Evolutionary conservation across 2,329 filamentous ascomycete genomes (phyloP), one percentile per base, ranked within the genome.

Genomic region (Cordyceps cateniannulata): DNA sequence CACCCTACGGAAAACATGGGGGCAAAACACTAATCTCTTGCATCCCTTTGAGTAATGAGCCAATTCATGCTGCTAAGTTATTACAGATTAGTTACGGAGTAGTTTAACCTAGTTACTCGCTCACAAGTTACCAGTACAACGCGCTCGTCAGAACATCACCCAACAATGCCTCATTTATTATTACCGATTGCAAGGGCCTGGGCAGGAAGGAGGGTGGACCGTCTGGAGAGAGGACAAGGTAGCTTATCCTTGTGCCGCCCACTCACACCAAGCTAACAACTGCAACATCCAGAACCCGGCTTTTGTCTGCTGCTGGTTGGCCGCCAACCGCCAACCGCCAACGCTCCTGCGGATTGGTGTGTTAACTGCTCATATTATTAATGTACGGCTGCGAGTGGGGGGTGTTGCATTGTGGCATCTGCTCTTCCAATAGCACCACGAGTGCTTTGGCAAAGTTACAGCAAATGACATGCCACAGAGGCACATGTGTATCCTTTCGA

Each of bases 401-500:
- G 57, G 57, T 40, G 57, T 59, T 35, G 57, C 57, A 51, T 59
- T 59, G 48, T 52, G 57, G 25, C 57, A 53, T 59, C 48, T 44
- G 22, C 38, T 14, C 57, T 52, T 38, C 56, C 55, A 57, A 59
- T 59, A 27, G 32, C 47, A 59, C 29, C 14, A 12, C 38, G 22
- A 8, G 38, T 35, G n/a, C 20, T 50, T 29, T 20, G 45, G 16
- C 24, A 9, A 29, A 38, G 27, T 27, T 27, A 50, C 45, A 47
- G 57, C 57, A 52, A 59, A 53, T 59, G 57, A 32, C 48, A 59
- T 45, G 50, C 35, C 49, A 27, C 24, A 38, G 57, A 53, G 38
- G 35, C 48, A 24, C 56, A 59, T 59, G 56, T 45, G 56, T 40
- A 52, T 48, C 35, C 44, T 59, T 45, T 47, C 20, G 20, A 52